Percentiles rank a stretch among this genome's conserved stretches.
phyloP scores from a whole-genome alignment of 2,329 filamentous ascomycete species.

The Colletotrichum limetticola region DNA sequence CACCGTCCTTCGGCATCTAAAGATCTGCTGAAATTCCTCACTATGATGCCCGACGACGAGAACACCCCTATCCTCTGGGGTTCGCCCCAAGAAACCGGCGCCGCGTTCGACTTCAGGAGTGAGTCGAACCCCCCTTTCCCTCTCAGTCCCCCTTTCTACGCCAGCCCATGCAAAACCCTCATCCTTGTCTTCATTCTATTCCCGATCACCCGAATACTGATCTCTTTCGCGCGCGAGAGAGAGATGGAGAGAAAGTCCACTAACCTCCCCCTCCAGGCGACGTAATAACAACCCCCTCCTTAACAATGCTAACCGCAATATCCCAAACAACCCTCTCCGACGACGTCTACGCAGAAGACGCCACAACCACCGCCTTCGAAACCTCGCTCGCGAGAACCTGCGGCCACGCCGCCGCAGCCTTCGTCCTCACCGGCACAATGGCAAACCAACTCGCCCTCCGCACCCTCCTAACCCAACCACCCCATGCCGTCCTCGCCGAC shows the following conservation, averaged over 20 bases:
- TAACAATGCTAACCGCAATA: constrained; percentile 78
- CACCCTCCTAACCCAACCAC: constrained; percentile 75
- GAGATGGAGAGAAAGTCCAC: no score
- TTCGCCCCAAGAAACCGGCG: constrained; percentile 16
- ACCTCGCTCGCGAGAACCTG: constrained; percentile 56
- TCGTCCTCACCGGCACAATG: constrained; percentile 85
- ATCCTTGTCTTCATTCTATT: not conserved
- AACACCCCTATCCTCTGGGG: constrained; percentile 31
- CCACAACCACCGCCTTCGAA: constrained; percentile 75
- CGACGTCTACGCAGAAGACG: constrained; percentile 79
- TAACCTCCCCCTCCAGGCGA: constrained; percentile 58
- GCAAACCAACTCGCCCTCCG: constrained; percentile 82
- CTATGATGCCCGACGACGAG: not conserved
- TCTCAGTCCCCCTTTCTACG: not conserved
- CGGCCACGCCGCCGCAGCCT: constrained; percentile 73
- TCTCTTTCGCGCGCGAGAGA: not conserved
- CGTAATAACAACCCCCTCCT: constrained; percentile 75
- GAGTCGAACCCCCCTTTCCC: not conserved
- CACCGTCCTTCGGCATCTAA: not conserved
- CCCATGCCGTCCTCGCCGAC: constrained; percentile 77
- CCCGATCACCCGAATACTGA: not conserved
- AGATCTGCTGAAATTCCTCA: no score
- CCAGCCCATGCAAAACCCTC: no score
- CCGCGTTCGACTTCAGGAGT: constrained; percentile 35
- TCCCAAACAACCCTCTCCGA: constrained; percentile 76